A percentile compares a stretch with the other conserved stretches of the same genome.
These are phyloP conservation scores for Zygosaccharomyces sapae DNA, from an alignment of 1,139 yeast species.

Conservation along the genomic window DNA sequence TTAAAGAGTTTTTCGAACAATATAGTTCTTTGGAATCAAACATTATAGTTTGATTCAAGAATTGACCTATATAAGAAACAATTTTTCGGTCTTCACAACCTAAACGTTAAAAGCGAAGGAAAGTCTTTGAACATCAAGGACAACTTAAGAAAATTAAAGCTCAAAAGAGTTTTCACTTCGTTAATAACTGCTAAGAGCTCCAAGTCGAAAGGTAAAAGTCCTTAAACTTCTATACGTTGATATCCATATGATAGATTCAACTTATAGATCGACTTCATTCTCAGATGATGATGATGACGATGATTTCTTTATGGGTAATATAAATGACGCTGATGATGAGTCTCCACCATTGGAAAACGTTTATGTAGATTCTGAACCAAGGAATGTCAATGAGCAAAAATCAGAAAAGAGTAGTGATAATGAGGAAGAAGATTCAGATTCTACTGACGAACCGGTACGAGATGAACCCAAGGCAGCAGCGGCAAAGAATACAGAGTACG, in stretches of 20 bases:
- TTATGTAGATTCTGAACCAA: conserved; percentile 11
- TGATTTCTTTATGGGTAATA: conserved; percentile 21
- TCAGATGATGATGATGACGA: conserved; percentile 18
- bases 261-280: background rate
- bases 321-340: conserved; percentile 10
- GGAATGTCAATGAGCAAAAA: background rate
- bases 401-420: background rate
- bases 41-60: conserved; percentile 16
- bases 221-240: background rate
- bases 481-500: background rate
- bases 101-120: background rate
- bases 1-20: conserved; percentile 56
- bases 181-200: no score
- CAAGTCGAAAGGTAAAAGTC: background rate
- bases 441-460: background rate
- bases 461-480: background rate
- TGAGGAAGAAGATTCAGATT: background rate
- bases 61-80: background rate
- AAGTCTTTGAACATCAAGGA: no score
- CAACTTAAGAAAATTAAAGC: no score
- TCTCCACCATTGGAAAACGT: conserved; percentile 6
- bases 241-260: background rate
- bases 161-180: no score
- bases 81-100: background rate
- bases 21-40: conserved; percentile 25